Base-by-base conservation (phyloP, 169 alveolate genomes). In the Eimeria maxima region DNA sequence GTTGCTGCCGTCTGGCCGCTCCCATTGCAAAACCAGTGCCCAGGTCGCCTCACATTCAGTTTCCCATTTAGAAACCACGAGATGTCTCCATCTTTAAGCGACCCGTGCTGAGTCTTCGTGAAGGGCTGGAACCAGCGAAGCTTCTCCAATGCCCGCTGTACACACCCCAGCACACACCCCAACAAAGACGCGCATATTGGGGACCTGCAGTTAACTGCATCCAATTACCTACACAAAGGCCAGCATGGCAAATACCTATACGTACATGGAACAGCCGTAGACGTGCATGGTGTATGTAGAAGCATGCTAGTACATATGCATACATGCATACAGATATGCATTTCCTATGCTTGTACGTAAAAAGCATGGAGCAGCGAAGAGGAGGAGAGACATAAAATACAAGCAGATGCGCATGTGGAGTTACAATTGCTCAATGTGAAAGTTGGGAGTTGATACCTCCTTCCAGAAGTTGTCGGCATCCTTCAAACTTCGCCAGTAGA, bases 41-140 rank as follows among this genome's bases (percentile, higher is more conserved):
- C 24, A 11, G 60, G 6, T 27, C 14, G 42, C 22, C 96, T 95
- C 60, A 96, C 99, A 95, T 98, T 98, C 71, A 98, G 96, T 87
- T 98, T 98, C 11, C 99, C 99, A 95, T 98, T 97, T 60, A 97
- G 95, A 95, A 98, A 98, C 99, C 99, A 98, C 44, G 98, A 91
- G 95, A 95, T 93, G 88, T 98, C 97, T 55, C 98, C 97, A 73
- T 96, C 97, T 78, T 93, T 86, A 89, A 98, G 96, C 60, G 95
- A 90, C 7, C 98, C 97, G 38, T 91, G 89, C 63, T 90, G 95
- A 29, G 96, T 96, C 47, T 97, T 96, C 42, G 97, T 96, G 93
- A 96, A 96, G 38, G 96, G 81, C 87, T 80, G 76, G 3, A 60
- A 33, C 95, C 95, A 95, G 65, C 93, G 87, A 4, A 90, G 93